These are phyloP conservation scores for Zea mays DNA, from an alignment of 176 grass and related monocot genomes.

Conservation along the genomic window DNA sequence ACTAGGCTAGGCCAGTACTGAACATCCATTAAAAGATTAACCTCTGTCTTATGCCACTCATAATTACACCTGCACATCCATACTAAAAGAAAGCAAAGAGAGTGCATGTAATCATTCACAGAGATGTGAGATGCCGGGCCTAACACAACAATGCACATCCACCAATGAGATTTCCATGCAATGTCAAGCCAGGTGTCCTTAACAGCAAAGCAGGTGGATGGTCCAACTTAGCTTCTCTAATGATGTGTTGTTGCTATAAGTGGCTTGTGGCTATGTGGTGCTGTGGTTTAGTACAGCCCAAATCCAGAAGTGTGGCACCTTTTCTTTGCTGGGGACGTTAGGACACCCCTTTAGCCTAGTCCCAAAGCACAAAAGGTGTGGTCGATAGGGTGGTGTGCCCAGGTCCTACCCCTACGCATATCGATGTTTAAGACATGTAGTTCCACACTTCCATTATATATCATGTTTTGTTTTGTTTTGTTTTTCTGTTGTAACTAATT, in stretches of 20 bases:
- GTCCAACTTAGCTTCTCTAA: slow-evolving; percentile 31
- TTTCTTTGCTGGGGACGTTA: slow-evolving; percentile 1
- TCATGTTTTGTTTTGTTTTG: neutral
- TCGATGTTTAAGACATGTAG: neutral
- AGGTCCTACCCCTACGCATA: neutral
- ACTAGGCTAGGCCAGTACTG: neutral
- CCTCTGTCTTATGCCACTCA: neutral
- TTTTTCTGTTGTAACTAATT: neutral
- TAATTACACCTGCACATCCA: slow-evolving; percentile 21
- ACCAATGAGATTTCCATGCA: slow-evolving; percentile 25
- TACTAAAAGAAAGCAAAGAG: slow-evolving; percentile 26
- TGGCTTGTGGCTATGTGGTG: neutral
- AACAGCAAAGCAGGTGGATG: neutral
- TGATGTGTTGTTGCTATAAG: slow-evolving; percentile 8
- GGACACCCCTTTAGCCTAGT: neutral
- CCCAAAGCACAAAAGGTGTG: neutral
- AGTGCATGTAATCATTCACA: slow-evolving; percentile 47
- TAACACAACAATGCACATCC: slow-evolving; percentile 31
- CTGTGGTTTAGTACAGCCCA: neutral
- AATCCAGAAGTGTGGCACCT: neutral
- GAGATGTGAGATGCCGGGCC: slow-evolving; percentile 39
- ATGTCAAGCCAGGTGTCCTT: slow-evolving; percentile 23
- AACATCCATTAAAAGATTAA: slow-evolving; percentile 31
- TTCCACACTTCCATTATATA: no score
- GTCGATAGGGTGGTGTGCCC: neutral